Conservation (phyloP, 2,329 filamentous ascomycete species). For the Pseudophaeomoniella oleicola region DNA sequence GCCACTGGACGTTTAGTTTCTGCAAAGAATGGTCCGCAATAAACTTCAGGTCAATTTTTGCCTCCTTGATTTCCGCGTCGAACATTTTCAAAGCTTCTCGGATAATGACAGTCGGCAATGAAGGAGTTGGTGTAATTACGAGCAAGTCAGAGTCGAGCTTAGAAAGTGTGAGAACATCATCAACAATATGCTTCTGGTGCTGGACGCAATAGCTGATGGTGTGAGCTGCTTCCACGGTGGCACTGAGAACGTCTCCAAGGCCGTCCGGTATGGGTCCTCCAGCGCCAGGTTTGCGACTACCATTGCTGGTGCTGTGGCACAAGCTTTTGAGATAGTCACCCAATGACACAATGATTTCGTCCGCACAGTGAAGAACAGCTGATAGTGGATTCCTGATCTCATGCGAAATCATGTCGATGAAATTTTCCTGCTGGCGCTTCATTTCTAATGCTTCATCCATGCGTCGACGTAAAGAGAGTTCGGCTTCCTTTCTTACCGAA, state of each 20-base stretch:
- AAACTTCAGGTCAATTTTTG: conserved; percentile 52
- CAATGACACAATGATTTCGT: conserved; percentile 28
- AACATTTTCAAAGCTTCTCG: conserved; percentile 61
- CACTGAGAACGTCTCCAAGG: conserved; percentile 34
- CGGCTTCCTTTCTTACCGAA: conserved; percentile 68
- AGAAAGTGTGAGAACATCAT: conserved; percentile 58
- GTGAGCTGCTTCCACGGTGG: conserved; percentile 57
- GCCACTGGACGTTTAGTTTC: conserved; percentile 44
- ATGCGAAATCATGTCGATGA: conserved; percentile 37
- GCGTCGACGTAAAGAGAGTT: conserved; percentile 60
- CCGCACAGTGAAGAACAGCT: conserved; percentile 43
- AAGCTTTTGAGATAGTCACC: conserved; percentile 9
- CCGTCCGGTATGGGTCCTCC: conserved; percentile 11
- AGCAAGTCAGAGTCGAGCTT: conserved; percentile 64
- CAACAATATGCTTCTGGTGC: conserved; percentile 64
- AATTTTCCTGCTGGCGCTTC: conserved; percentile 53
- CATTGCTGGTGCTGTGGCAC: conserved; percentile 6
- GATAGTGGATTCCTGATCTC: conserved; percentile 40
- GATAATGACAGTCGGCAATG: conserved; percentile 51
- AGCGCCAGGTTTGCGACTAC: conserved; percentile 5
- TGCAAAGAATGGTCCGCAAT: conserved; percentile 48
- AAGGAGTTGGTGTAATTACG: conserved; percentile 53
- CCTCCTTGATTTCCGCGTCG: conserved; percentile 53
- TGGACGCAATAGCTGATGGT: conserved; percentile 63
- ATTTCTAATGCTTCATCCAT: conserved; percentile 67